A percentile compares a stretch with the other conserved stretches of the same genome.
These are phyloP conservation scores for Penicillium longicatenatum DNA, from an alignment of 495 filamentous ascomycete genomes.

Conservation along the genomic window DNA sequence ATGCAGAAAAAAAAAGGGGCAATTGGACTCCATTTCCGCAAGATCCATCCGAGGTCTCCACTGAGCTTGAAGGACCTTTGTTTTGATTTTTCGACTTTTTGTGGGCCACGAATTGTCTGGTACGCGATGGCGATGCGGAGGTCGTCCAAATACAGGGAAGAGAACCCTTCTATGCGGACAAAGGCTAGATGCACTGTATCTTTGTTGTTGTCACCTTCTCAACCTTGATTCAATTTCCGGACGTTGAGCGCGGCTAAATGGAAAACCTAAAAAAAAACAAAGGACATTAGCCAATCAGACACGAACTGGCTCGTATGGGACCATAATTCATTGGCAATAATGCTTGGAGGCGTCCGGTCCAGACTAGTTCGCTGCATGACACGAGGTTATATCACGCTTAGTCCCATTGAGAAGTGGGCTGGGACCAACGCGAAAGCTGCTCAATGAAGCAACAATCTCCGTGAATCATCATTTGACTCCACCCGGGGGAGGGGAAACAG, in stretches of 20 bases:
- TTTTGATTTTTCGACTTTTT: conserved; percentile 13
- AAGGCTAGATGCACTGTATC: not conserved
- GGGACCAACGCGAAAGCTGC: conserved; percentile 7
- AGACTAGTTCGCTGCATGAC: conserved; percentile 1
- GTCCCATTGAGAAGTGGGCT: conserved; percentile 18
- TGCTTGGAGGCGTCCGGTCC: not conserved
- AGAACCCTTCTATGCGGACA: not conserved
- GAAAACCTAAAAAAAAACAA: conserved; percentile 6
- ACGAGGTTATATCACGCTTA: conserved; percentile 10
- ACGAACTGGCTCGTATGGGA: not conserved
- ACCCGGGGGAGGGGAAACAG: conserved; percentile 3
- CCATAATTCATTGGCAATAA: conserved; percentile 19
- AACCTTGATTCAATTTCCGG: not conserved
- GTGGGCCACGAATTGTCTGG: not conserved
- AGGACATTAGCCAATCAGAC: conserved; percentile 12
- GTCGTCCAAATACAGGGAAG: not conserved
- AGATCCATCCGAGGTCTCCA: conserved; percentile 34
- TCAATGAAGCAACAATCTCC: conserved; percentile 16
- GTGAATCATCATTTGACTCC: conserved; percentile 11
- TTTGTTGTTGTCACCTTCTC: not conserved
- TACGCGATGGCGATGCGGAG: conserved; percentile 1
- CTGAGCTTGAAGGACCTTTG: conserved; percentile 10
- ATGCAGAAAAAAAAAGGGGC: conserved; percentile 10
- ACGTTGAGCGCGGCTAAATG: conserved; percentile 15
- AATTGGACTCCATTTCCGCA: conserved; percentile 11